Conservation (phyloP, 1,284 basidiomycete species). For the Sphaerobolus stellatus region DNA sequence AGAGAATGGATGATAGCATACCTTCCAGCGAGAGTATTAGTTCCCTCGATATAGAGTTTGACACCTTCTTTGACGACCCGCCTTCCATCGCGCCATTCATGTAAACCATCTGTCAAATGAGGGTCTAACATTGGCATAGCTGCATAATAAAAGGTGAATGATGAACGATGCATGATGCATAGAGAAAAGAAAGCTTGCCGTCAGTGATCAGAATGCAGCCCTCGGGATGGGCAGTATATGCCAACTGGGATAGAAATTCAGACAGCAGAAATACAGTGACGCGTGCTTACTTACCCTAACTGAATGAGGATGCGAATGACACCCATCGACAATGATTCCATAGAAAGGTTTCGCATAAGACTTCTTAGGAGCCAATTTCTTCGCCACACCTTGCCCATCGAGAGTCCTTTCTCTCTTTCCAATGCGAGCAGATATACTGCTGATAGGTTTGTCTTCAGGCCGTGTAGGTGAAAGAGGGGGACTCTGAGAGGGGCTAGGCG, state of each 20-base stretch:
- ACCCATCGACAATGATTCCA: slow-evolving; percentile 87
- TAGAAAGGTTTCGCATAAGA: slow-evolving; percentile 77
- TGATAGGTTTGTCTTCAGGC: not conserved
- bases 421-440: not conserved
- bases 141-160: slow-evolving; percentile 25
- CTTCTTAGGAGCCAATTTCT: not conserved
- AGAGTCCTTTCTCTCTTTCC: not conserved
- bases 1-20: slow-evolving; percentile 26
- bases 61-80: slow-evolving; percentile 79
- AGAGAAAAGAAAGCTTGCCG: slow-evolving; percentile 44
- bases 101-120: slow-evolving; percentile 75
- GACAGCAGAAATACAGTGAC: not conserved
- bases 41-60: slow-evolving; percentile 80
- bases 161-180: not conserved
- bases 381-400: not conserved
- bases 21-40: slow-evolving; percentile 86
- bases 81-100: slow-evolving; percentile 83
- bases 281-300: slow-evolving; percentile 61
- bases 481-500: slow-evolving; percentile 59
- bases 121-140: slow-evolving; percentile 89
- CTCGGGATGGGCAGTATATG: slow-evolving; percentile 78
- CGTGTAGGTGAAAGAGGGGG: slow-evolving; percentile 33
- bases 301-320: slow-evolving; percentile 88
- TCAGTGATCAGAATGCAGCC: slow-evolving; percentile 89
- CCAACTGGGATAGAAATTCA: slow-evolving; percentile 56